Evolutionary conservation across 208 protist genomes (phyloP).

Genomic region (Acanthamoeba polyphaga): DNA sequence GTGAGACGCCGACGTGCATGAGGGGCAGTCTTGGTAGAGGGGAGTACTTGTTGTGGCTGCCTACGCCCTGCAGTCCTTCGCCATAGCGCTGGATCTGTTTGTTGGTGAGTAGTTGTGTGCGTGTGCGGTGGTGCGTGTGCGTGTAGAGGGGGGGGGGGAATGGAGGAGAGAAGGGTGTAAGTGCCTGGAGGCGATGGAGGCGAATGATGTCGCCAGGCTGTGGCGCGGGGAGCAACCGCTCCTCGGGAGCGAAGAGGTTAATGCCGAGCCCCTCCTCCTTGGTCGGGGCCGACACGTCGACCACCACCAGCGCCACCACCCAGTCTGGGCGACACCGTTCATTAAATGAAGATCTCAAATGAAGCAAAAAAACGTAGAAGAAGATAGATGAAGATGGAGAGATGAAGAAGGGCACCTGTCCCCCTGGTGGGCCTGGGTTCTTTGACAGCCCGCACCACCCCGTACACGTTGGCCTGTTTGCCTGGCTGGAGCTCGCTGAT

Average conservation of each 20-base stretch:
- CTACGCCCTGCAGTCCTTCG: background rate
- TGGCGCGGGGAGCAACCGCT: background rate
- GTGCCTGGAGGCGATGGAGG: background rate
- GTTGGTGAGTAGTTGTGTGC: background rate
- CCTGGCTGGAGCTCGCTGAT: background rate
- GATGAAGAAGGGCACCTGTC: background rate
- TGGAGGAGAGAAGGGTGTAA: background rate
- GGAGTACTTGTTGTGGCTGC: background rate
- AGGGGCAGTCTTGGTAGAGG: constrained; percentile 76
- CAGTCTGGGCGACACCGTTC: background rate
- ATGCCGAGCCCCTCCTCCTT: background rate
- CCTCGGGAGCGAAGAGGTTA: constrained; percentile 22
- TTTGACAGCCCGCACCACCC: background rate
- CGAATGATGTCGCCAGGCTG: constrained; percentile 13
- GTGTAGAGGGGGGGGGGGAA: background rate
- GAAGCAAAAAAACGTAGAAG: background rate
- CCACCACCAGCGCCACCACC: constrained; percentile 5
- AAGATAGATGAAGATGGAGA: background rate
- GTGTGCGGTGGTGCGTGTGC: background rate
- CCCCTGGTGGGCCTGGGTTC: background rate
- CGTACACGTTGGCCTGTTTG: background rate
- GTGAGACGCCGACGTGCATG: background rate
- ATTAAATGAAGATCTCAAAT: background rate
- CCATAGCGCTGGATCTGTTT: background rate
- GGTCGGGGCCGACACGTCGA: constrained; percentile 30